Evolutionary conservation across 106 monocot species (phyloP), one percentile per base, ranked within the genome.

Genomic region (Ottelia alismoides): DNA sequence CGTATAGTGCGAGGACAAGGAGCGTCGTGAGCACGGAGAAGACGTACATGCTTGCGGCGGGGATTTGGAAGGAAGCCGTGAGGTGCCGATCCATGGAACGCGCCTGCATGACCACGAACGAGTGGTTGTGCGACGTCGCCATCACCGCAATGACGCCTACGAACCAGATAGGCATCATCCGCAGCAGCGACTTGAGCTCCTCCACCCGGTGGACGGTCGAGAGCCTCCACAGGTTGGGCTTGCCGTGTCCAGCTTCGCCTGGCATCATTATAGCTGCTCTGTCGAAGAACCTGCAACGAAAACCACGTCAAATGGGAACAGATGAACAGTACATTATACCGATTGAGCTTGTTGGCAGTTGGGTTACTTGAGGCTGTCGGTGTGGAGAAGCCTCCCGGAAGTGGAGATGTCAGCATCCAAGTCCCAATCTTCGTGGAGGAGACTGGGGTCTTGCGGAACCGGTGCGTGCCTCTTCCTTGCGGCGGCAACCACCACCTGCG

Each of bases 161-260:
- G 16, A 73, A 46, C 81, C 86, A 87, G 20, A 81, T 69, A 0
- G 86, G 86, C 40, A 78, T 44, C 72, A 87, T 75, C 1, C 81
- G 60, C 31, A 87, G 45, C 49, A 81, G 69, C 1, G 72, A 87
- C 26, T 87, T 81, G 23, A 87, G 63, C 51, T 87, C 87, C 65
- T 78, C 81, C 10, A 87, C 72, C 0, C 81, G 81, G 55, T 81
- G 81, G 12, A 87, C 81, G 0, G 81, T 87, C 24, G 78, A 72
- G 11, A 81, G 66, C 11, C 62, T 49, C 87, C 87, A 81, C 0
- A 62, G 58, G 2, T 30, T 22, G 16, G 40, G 40, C 40, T 43
- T 43, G 40, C 10, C 40, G 14, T 43, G 14, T 43, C 14, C 40
- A 30, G 71, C 49, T 74, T 81, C 81, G 25, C 61, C 74, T 2